Evolutionary conservation across 1,284 basidiomycete genomes (phyloP).

Genomic region (Flammula alnicola): DNA sequence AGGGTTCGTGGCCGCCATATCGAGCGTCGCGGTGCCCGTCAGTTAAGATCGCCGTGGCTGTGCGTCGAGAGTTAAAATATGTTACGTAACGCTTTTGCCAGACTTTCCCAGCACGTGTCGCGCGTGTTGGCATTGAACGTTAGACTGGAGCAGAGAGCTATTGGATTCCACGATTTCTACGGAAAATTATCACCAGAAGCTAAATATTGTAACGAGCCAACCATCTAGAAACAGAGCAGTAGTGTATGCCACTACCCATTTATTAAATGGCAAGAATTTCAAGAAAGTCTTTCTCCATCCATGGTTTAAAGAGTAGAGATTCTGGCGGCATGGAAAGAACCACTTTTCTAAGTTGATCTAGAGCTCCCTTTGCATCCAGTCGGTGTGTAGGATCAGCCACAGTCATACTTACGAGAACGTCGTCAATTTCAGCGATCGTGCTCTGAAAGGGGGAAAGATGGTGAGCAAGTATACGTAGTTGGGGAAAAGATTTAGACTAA

Average conservation of each 20-base stretch:
- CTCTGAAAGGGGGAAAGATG: conserved; percentile 15
- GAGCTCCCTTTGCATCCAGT: conserved; percentile 13
- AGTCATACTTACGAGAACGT: conserved; percentile 16
- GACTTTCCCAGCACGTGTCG: conserved; percentile 13
- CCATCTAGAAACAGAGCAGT: too few species aligned
- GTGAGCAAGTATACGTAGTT: neutral
- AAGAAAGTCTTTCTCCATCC: too few species aligned
- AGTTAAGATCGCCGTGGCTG: neutral
- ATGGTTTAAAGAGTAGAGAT: conserved; percentile 14
- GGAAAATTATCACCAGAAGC: too few species aligned
- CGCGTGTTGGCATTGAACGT: too few species aligned
- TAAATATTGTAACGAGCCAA: too few species aligned
- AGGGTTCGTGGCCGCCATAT: conserved; percentile 29
- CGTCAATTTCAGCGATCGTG: conserved; percentile 20
- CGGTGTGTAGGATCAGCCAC: conserved; percentile 3
- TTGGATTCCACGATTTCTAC: too few species aligned
- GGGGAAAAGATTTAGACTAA: too few species aligned
- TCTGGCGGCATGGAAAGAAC: conserved; percentile 17
- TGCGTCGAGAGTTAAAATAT: neutral
- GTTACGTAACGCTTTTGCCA: conserved; percentile 13
- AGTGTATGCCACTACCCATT: too few species aligned
- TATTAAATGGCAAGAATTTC: too few species aligned
- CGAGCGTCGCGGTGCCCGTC: neutral
- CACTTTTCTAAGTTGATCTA: conserved; percentile 12
- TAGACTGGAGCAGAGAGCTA: too few species aligned